Conservation (phyloP, 2,329 filamentous ascomycete genomes). For the Diatrype stigma region DNA sequence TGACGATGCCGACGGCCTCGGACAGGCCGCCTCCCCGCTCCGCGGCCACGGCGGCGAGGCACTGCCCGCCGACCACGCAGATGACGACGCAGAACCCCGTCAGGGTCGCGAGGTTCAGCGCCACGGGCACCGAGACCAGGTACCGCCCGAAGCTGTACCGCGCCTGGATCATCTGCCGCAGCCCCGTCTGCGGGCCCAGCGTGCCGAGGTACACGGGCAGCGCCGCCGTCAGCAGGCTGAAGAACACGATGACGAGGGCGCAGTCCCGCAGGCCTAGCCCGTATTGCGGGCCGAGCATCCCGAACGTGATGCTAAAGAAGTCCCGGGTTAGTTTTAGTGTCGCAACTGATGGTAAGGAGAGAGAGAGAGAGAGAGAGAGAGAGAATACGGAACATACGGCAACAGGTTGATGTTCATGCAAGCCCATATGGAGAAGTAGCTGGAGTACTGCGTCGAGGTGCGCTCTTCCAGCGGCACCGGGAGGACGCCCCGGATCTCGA, state of each 20-base stretch:
- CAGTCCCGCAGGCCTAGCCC: constrained; percentile 53
- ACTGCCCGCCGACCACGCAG: constrained; percentile 57
- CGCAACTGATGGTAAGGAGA: neutral
- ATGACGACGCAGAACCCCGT: constrained; percentile 61
- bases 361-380: neutral
- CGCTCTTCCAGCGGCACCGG: constrained; percentile 25
- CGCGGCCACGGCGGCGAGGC: constrained; percentile 50
- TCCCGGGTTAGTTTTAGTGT: neutral
- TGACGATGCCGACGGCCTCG: constrained; percentile 55
- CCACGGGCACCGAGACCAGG: constrained; percentile 53
- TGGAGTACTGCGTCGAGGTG: constrained; percentile 23
- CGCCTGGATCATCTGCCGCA: constrained; percentile 63
- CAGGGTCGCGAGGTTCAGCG: constrained; percentile 60
- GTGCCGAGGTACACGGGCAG: constrained; percentile 55
- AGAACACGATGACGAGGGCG: constrained; percentile 59
- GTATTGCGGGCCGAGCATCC: constrained; percentile 55
- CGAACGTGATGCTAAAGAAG: constrained; percentile 54
- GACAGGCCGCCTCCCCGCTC: constrained; percentile 44
- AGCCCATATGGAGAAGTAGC: constrained; percentile 27
- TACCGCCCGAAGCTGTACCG: constrained; percentile 60
- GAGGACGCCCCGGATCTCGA: constrained; percentile 25
- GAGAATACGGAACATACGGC: constrained; percentile 15
- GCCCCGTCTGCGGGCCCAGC: constrained; percentile 57
- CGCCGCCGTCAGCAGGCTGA: constrained; percentile 50
- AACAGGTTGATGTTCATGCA: constrained; percentile 26